Evolutionary conservation across 2,329 filamentous ascomycete species (phyloP), one percentile per base, ranked within the genome.

Genomic region (Thielaviopsis populi): DNA sequence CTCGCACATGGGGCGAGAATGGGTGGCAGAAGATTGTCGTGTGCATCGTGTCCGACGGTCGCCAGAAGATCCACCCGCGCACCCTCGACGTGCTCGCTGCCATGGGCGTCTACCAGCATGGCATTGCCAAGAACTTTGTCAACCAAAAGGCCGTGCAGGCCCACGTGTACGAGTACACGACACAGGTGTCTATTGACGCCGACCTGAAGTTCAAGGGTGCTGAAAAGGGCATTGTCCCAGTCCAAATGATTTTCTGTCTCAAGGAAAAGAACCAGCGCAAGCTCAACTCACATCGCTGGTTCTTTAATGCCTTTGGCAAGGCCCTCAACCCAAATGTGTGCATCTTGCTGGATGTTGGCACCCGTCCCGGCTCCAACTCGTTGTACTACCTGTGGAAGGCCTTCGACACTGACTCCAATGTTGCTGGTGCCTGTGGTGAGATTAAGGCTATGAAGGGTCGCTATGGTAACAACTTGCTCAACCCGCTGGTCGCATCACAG

Each of bases 21-120:
- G 94, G 94, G 3, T 99, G 94, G 94, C 90, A 99, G 75, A 99
- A 99, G 78, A 96, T 99, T 71, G 94, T 99, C 0, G 92, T 99
- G 0, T 96, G 91, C 72, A 88, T 99, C 71, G 91, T 99, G 65
- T 91, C 91, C 1, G 94, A 99, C 72, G 94, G 94, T 24, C 87
- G 95, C 70, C 85, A 88, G 68, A 91, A 78, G 75, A 92, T 99
- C 40, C 90, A 99, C 72, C 90, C 91, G 13, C 83, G 94, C 64
- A 97, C 94, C 0, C 81, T 99, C 0, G 95, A 99, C 72, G 94
- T 91, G 5, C 77, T 99, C 67, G 94, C 95, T 11, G 94, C 94
- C 40, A 94, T 99, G 84, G 94, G 94, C 66, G 91, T 96, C 63
- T 99, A 99, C 74, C 94, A 99, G 74, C 89, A 96, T 72, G 94